These are phyloP conservation scores for Gossypium thurberi DNA, from an alignment of 345 rosid genomes.

Conservation along the genomic window DNA sequence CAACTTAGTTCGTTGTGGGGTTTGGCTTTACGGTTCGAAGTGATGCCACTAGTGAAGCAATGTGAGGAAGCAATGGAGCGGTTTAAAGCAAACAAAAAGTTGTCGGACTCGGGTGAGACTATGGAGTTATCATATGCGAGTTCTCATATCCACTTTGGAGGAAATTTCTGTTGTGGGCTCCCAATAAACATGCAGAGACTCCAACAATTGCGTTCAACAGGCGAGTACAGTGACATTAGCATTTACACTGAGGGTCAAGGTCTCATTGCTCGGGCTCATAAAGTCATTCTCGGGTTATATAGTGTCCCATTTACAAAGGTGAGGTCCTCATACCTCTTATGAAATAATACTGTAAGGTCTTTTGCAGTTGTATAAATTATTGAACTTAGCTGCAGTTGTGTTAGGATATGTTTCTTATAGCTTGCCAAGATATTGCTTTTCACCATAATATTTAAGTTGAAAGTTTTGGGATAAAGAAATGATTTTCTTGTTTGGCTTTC, in stretches of 20 bases:
- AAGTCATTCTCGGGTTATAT: conserved; percentile 75
- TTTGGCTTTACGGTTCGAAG: conserved; percentile 60
- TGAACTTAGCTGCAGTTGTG: background rate
- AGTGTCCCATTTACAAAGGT: conserved; percentile 94
- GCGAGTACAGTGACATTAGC: conserved; percentile 56
- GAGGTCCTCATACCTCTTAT: conserved; percentile 14
- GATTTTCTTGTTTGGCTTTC: background rate
- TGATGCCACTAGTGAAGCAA: conserved; percentile 61
- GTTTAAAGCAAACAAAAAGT: conserved; percentile 45
- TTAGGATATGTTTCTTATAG: conserved; percentile 3
- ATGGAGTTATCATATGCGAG: conserved; percentile 59
- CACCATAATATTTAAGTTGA: background rate
- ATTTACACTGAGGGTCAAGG: conserved; percentile 58
- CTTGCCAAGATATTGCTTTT: background rate
- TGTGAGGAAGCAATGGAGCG: conserved; percentile 63
- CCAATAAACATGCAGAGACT: conserved; percentile 64
- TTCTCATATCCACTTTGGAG: conserved; percentile 36
- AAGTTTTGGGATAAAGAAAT: background rate
- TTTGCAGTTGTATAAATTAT: background rate
- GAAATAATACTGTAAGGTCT: background rate
- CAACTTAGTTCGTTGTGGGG: conserved; percentile 53
- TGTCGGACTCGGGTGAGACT: conserved; percentile 42
- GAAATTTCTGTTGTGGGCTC: conserved; percentile 54
- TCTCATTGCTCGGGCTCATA: conserved; percentile 60
- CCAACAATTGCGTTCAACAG: conserved; percentile 34